Evolutionary conservation across 805 yeast species (phyloP).

Genomic region (Metschnikowia aberdeeniae): DNA sequence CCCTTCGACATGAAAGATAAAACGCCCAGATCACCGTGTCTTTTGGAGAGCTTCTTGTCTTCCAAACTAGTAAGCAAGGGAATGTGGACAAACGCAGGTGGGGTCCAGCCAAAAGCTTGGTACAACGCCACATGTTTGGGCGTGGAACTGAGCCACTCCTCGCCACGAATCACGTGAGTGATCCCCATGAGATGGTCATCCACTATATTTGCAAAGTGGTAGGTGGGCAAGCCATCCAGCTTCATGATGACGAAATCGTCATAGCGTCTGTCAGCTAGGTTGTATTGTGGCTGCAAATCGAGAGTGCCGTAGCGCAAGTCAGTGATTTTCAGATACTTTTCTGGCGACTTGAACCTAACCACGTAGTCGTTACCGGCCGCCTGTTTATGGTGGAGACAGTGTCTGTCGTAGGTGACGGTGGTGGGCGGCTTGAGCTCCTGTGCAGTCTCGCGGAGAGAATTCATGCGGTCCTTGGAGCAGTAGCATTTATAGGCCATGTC

Average conservation of each 20-base stretch:
- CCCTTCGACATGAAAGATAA: slow-evolving; percentile 55
- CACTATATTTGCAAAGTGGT: slow-evolving; percentile 92
- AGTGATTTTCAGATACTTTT: slow-evolving; percentile 55
- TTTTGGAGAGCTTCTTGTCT: slow-evolving; percentile 78
- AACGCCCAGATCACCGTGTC: slow-evolving; percentile 80
- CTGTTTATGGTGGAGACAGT: slow-evolving; percentile 45
- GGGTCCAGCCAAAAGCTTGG: slow-evolving; percentile 77
- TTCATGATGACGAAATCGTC: slow-evolving; percentile 89
- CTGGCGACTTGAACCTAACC: slow-evolving; percentile 76
- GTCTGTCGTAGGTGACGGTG: slow-evolving; percentile 85
- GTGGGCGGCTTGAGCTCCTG: slow-evolving; percentile 78
- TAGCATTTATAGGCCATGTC: slow-evolving; percentile 85
- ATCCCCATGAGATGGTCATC: slow-evolving; percentile 93
- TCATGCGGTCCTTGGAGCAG: slow-evolving; percentile 77
- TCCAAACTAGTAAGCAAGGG: slow-evolving; percentile 74
- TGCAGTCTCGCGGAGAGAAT: slow-evolving; percentile 66
- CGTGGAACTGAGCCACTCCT: slow-evolving; percentile 96
- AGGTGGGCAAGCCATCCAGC: slow-evolving; percentile 94
- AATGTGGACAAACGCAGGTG: slow-evolving; percentile 82
- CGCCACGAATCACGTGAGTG: slow-evolving; percentile 94
- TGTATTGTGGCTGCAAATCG: slow-evolving; percentile 75
- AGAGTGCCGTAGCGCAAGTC: slow-evolving; percentile 79
- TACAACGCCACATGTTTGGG: slow-evolving; percentile 91
- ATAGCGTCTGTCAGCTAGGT: slow-evolving; percentile 63
- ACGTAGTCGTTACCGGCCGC: slow-evolving; percentile 49